Percentiles rank a stretch among this genome's conserved stretches.
These are phyloP conservation scores for Xylariomycetidae sp. DNA, from an alignment of 2,329 filamentous ascomycete genomes.

Conservation along the genomic window DNA sequence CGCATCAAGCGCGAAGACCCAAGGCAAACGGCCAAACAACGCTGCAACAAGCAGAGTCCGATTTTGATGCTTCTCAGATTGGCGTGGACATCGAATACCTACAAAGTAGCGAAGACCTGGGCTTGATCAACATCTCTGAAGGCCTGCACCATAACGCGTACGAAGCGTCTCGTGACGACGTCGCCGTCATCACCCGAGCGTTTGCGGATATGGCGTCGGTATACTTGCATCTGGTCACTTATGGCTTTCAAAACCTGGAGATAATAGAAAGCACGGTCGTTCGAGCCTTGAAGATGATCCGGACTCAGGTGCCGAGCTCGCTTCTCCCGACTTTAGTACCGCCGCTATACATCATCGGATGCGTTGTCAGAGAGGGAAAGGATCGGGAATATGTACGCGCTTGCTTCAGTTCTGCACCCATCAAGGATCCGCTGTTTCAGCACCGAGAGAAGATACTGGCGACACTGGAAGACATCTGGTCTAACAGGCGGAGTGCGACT, in stretches of 20 bases:
- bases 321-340: slow-evolving; percentile 2
- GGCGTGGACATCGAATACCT: too few relatives aligned
- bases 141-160: too few relatives aligned
- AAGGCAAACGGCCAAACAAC: too few relatives aligned
- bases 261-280: not conserved
- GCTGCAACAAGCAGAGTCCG: too few relatives aligned
- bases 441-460: slow-evolving; percentile 2
- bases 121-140: too few relatives aligned
- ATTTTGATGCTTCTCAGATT: too few relatives aligned
- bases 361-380: slow-evolving; percentile 1
- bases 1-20: not conserved
- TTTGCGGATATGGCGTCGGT: slow-evolving; percentile 5
- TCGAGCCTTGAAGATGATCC: not conserved
- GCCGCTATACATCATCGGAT: slow-evolving; percentile 4
- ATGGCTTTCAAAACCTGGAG: slow-evolving; percentile 2
- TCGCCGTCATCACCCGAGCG: not conserved
- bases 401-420: not conserved
- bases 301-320: not conserved
- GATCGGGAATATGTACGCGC: not conserved
- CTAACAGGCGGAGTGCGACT: not conserved
- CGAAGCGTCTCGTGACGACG: too few relatives aligned
- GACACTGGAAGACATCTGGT: slow-evolving; percentile 4
- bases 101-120: too few relatives aligned
- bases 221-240: slow-evolving; percentile 4
- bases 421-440: slow-evolving; percentile 1